Evolutionary conservation across 768 basidiomycete genomes (phyloP), one percentile per base, ranked within the genome.

Genomic region (Dacryopinax spathularia): DNA sequence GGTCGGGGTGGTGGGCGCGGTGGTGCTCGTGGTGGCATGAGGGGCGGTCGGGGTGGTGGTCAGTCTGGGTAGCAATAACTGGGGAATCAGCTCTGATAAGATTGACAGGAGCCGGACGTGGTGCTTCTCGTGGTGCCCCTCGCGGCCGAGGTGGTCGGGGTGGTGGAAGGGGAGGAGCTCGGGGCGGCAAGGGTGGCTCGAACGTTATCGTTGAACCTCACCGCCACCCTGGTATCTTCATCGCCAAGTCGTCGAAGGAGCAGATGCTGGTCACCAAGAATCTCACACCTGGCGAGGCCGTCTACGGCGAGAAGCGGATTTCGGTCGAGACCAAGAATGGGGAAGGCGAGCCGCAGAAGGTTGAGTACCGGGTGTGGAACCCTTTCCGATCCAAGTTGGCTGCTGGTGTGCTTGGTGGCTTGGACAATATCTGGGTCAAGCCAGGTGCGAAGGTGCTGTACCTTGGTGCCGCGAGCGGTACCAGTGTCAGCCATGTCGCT

Each of bases 321-420:
- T 84, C 87, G 16, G 83, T 97, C 70, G 91, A 93, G 15, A 78
- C 80, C 13, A 69, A 72, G 12, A 73, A 74, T 60, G 78, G 77
- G 20, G 84, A 80, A 43, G 82, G 79, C 20, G 88, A 87, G 43
- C 87, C 82, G 41, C 88, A 87, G 65, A 99, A 99, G 78, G 80
- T 84, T 67, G 96, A 99, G 77, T 99, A 97, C 77, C 82, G 96
- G 63, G 96, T 99, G 33, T 99, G 96, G 96, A 99, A 99, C 78
- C 96, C 96, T 56, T 99, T 99, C 85, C 83, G 96, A 68, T 85
- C 83, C 72, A 99, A 98, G 80, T 75, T 99, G 68, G 96, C 96
- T 33, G 96, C 96, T 35, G 96, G 96, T 75, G 89, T 98, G 60
- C 79, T 98, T 65, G 91, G 93, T 66, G 96, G 96, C 71, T 78